A percentile compares a stretch with the other conserved stretches of the same genome.
These are phyloP conservation scores for Glutinoglossum americanum DNA, from an alignment of 495 filamentous ascomycete species.

Conservation along the genomic window DNA sequence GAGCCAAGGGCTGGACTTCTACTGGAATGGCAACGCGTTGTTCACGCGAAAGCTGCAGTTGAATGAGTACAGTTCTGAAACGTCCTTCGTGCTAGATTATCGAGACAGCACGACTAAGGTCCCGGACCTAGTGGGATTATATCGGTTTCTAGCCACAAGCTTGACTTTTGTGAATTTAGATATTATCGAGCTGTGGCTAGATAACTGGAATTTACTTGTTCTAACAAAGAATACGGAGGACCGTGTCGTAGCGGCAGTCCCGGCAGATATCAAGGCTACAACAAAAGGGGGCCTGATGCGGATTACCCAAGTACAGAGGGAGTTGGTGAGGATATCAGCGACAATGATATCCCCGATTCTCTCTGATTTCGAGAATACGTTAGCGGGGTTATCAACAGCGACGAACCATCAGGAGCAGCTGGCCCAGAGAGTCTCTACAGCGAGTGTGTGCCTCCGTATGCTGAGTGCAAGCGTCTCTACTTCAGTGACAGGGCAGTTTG, in stretches of 20 bases:
- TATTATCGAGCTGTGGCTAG: slow-evolving; percentile 72
- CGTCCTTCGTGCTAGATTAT: slow-evolving; percentile 82
- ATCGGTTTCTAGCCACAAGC: slow-evolving; percentile 82
- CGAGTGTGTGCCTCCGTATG: slow-evolving; percentile 69
- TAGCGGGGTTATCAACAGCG: too few species aligned
- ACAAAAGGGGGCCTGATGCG: slow-evolving; percentile 67
- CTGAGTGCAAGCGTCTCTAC: slow-evolving; percentile 66
- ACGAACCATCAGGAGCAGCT: too few species aligned
- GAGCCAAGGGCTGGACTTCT: slow-evolving; percentile 85
- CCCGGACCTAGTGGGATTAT: slow-evolving; percentile 62
- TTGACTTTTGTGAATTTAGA: slow-evolving; percentile 86
- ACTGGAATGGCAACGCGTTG: slow-evolving; percentile 93
- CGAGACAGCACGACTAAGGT: slow-evolving; percentile 67
- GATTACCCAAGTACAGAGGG: too few species aligned
- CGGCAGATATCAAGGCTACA: slow-evolving; percentile 46
- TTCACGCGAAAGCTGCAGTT: slow-evolving; percentile 68
- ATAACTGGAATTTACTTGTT: slow-evolving; percentile 58
- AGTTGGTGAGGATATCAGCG: too few species aligned
- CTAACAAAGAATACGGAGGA: slow-evolving; percentile 74
- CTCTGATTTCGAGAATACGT: too few species aligned
- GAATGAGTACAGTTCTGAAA: slow-evolving; percentile 27
- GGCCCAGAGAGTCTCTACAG: slow-evolving; percentile 36
- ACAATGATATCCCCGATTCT: too few species aligned
- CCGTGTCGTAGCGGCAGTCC: slow-evolving; percentile 50
- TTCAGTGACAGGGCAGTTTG: slow-evolving; percentile 40